Base-by-base conservation (phyloP, 176 grass and related monocot genomes). In the Olyra latifolia region DNA sequence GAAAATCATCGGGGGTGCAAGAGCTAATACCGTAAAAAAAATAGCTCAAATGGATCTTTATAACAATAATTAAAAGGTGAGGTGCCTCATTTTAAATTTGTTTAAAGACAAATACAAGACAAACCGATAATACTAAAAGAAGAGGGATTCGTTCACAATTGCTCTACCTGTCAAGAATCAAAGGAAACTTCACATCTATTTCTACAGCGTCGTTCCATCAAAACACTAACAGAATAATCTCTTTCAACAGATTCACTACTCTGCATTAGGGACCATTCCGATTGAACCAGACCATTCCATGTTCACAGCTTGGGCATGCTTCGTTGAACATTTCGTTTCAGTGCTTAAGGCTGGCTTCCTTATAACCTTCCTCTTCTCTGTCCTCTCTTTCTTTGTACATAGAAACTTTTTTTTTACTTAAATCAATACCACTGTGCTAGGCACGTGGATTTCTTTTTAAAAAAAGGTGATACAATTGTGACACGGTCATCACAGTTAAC, bases 341-440 rank as follows among this genome's bases (percentile, higher is more conserved):
- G 48, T 8, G 32, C 66, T 28, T 35, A 43, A 27, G 62, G 29
- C 48, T 68, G 50, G 20, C 28, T 62, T 65, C 46, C 70, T 55
- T 24, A 17, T 16, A 27, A 84, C 12, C 35, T 72, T 32, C 72
- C 46, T 16, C 11, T 23, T 86, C 44, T 82, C 71, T 53, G 50
- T 75, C 69, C 9, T 78, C 16, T 50, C 78, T 87, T 82, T 71
- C 63, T 76, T 87, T 82, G 64, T 87, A 82, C 79, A 87, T 53
- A 76, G 52, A 54, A 82, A 40, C 48, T 24, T 8, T 42, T 8
- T 42, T 43, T 86, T 70, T 87, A 62, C 71, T 76, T 46, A 61
- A 20, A 54, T 66, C 46, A 55, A 82, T 64, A 56, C 55, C 35
- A 87, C 79, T 44, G 44, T 30, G 10, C 58, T 10, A 3, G 65